Evolutionary conservation across 176 grass and related monocot genomes (phyloP).

Genomic region (Avena insularis): DNA sequence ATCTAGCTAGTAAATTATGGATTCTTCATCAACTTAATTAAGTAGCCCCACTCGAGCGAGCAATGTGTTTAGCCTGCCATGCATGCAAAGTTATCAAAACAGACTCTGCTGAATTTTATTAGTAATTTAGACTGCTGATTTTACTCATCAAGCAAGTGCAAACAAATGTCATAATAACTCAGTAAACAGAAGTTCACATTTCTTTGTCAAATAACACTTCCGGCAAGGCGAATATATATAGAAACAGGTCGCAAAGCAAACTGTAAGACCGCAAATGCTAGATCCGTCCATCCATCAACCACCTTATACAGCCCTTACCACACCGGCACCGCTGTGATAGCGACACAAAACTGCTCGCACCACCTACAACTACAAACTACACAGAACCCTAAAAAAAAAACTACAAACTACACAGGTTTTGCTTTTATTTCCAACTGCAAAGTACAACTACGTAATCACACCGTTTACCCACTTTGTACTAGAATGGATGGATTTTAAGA

Average conservation of each 20-base stretch:
- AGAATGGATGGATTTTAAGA: neutral
- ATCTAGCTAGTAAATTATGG: too few species aligned
- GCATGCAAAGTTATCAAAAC: neutral
- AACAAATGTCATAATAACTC: neutral
- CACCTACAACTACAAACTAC: neutral
- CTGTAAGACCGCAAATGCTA: neutral
- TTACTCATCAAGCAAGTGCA: neutral
- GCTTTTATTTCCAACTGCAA: neutral
- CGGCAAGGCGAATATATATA: too few species aligned
- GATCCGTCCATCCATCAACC: neutral
- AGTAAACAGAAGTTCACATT: neutral
- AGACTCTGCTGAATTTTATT: neutral
- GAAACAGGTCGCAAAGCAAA: neutral
- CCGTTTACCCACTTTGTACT: neutral
- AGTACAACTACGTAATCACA: neutral
- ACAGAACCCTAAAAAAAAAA: too few species aligned
- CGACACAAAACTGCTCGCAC: neutral
- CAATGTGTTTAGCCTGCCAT: neutral
- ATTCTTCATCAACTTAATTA: neutral
- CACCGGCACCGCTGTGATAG: neutral
- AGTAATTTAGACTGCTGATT: neutral
- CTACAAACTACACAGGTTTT: neutral
- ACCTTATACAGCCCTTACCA: neutral
- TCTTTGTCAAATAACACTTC: neutral
- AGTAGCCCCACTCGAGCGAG: neutral